Percentiles rank a stretch among this genome's conserved stretches.
These are phyloP conservation scores for Neurospora sp. DNA, from an alignment of 495 filamentous ascomycete species.

Conservation along the genomic window DNA sequence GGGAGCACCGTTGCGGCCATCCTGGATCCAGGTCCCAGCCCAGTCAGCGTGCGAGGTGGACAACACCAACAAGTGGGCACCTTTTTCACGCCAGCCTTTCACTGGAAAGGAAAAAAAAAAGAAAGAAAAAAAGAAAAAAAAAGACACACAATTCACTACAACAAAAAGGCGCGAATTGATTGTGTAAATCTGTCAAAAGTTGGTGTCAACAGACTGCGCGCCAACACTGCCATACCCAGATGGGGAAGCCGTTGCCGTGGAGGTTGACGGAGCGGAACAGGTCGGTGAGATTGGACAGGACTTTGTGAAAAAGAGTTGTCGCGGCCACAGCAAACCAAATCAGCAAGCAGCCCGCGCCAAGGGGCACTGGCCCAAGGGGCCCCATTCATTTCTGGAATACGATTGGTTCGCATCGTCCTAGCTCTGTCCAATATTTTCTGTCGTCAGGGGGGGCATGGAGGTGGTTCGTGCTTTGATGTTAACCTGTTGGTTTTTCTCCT, in stretches of 20 bases:
- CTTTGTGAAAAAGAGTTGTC: not conserved
- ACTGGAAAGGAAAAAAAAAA: too few relatives aligned
- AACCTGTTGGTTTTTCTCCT: not conserved
- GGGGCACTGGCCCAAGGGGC: not conserved
- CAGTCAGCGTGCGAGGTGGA: not conserved
- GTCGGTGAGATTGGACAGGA: not conserved
- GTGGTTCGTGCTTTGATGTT: not conserved
- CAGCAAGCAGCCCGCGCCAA: not conserved
- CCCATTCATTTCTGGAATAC: not conserved
- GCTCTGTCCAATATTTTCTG: not conserved
- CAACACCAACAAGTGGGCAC: not conserved
- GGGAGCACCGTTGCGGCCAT: not conserved
- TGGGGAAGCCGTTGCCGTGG: not conserved
- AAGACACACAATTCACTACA: not conserved
- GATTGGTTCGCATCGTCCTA: not conserved
- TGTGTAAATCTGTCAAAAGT: not conserved
- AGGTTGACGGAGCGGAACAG: not conserved
- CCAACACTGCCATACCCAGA: not conserved
- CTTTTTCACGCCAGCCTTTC: not conserved
- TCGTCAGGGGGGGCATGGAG: not conserved
- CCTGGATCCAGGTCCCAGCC: not conserved
- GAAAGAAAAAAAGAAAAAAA: too few relatives aligned
- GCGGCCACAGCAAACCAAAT: not conserved
- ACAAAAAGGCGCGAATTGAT: not conserved
- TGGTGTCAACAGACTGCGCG: not conserved